phyloP scores from a whole-genome alignment of 106 monocot species.

The Dioscorea zingiberensis region DNA sequence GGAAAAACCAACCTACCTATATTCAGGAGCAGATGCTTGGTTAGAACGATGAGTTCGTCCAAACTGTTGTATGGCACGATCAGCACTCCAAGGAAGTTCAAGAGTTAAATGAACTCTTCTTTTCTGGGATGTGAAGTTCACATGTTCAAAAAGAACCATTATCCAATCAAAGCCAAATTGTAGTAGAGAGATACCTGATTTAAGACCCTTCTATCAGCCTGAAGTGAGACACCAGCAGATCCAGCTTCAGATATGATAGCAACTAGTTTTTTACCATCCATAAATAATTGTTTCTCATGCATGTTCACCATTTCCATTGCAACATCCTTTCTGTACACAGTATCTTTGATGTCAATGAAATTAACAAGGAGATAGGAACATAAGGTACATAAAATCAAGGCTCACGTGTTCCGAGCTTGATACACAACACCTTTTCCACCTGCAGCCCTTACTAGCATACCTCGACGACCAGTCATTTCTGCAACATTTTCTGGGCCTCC shows the following conservation, averaged over 20 bases:
- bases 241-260: constrained; percentile 99
- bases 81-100: constrained; percentile 99
- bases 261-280: constrained; percentile 92
- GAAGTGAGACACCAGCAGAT: constrained; percentile 96
- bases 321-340: constrained; percentile 74
- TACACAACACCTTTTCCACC: constrained; percentile 95
- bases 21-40: constrained; percentile 96
- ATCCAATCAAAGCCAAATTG: too few relatives aligned
- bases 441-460: constrained; percentile 88
- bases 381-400: constrained; percentile 5
- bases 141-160: neutral
- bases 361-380: neutral
- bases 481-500: constrained; percentile 97
- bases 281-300: constrained; percentile 94
- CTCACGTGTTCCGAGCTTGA: constrained; percentile 88
- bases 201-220: constrained; percentile 86
- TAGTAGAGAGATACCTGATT: constrained; percentile 62
- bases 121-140: constrained; percentile 37
- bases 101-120: constrained; percentile 96
- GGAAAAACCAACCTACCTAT: constrained; percentile 41
- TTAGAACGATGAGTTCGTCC: constrained; percentile 98
- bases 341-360: too few relatives aligned
- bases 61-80: constrained; percentile 98
- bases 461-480: constrained; percentile 96
- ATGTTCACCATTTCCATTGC: constrained; percentile 99